phyloP scores from a whole-genome alignment of 192 early-diverging fungal species.

The Entomortierella parvispora region DNA sequence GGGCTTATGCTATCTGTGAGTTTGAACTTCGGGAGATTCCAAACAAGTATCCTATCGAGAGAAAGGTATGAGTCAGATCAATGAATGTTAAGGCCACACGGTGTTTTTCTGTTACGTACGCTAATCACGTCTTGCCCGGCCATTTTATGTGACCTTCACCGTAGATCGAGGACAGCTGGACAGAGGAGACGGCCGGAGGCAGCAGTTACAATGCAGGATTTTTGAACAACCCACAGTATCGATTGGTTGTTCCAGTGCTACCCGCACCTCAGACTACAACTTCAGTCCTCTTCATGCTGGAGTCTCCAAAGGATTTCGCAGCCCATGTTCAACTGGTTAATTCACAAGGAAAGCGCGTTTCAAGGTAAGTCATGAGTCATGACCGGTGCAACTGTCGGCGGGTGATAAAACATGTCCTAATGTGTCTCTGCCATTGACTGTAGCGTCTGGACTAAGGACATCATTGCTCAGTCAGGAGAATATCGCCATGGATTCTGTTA shows the following conservation, averaged over 20 bases:
- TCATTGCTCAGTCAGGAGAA: conserved; percentile 75
- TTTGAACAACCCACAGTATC: conserved; percentile 84
- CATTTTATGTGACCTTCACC: not conserved
- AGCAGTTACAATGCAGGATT: conserved; percentile 75
- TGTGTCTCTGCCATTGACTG: not conserved
- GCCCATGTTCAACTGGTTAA: conserved; percentile 77
- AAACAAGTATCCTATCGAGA: conserved; percentile 62
- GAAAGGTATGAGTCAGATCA: conserved; percentile 53
- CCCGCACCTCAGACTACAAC: conserved; percentile 40
- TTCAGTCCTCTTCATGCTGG: conserved; percentile 67
- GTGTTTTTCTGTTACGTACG: too few species aligned
- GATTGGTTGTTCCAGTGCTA: conserved; percentile 67
- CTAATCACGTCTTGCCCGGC: not conserved
- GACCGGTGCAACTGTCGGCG: not conserved
- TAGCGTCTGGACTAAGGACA: conserved; percentile 66
- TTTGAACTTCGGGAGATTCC: conserved; percentile 73
- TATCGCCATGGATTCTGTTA: conserved; percentile 84
- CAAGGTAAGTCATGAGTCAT: conserved; percentile 54
- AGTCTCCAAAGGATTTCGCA: conserved; percentile 70
- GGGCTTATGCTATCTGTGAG: conserved; percentile 71
- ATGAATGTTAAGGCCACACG: not conserved
- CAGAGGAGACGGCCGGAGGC: conserved; percentile 79
- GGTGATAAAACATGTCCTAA: not conserved
- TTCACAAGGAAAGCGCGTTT: conserved; percentile 74
- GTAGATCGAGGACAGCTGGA: conserved; percentile 77